Evolutionary conservation across 2,329 filamentous ascomycete genomes (phyloP).

Genomic region (Scytalidium lignicola): DNA sequence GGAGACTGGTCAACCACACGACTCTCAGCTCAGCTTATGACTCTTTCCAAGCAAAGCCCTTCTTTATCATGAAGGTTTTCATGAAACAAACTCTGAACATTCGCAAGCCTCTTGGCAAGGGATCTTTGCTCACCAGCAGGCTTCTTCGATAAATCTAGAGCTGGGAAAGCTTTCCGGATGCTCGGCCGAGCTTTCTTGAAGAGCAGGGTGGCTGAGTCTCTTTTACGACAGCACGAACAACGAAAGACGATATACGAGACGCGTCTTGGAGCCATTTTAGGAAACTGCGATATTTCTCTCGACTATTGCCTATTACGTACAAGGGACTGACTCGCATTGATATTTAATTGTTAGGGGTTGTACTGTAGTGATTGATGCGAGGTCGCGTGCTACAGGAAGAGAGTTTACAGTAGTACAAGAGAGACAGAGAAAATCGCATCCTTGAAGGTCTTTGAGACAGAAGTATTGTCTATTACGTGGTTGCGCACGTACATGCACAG

Average conservation of each 20-base stretch:
- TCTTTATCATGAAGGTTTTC: no score
- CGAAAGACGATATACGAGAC: background rate
- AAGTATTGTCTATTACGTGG: no score
- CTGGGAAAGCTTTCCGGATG: background rate
- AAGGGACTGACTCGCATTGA: background rate
- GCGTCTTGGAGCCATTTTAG: background rate
- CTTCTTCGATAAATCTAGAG: background rate
- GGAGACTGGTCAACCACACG: no score
- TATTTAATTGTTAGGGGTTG: no score
- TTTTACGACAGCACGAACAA: background rate
- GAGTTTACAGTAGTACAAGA: no score
- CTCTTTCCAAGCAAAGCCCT: no score
- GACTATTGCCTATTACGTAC: background rate
- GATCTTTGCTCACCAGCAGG: background rate
- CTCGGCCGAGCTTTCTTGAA: background rate
- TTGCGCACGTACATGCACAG: no score
- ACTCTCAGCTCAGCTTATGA: no score
- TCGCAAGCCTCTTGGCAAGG: background rate
- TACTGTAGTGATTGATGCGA: background rate
- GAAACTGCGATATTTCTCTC: background rate
- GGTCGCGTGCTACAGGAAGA: no score
- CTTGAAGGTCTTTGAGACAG: no score
- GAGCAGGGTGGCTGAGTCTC: no score
- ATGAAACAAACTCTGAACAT: background rate
- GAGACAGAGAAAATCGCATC: no score